Evolutionary conservation across 225 moss, liverwort and hornwort genomes (phyloP).

Genomic region (Bryum argenteum): DNA sequence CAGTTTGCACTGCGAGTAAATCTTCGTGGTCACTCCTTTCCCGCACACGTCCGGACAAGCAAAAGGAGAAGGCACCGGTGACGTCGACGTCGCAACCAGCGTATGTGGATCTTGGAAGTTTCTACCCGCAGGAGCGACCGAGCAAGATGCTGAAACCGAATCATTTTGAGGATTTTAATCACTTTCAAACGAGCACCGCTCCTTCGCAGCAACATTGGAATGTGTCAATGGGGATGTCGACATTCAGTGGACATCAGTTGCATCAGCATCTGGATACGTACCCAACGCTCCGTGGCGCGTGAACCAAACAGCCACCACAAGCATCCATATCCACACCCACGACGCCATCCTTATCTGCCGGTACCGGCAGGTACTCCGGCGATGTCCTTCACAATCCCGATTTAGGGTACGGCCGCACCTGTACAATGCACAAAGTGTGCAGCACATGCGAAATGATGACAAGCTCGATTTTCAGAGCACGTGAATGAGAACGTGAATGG

Average conservation of each 20-base stretch:
- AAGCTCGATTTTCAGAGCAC: too few species aligned
- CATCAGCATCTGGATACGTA: conserved; percentile 60
- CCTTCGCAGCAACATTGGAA: conserved; percentile 33
- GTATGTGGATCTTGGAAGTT: conserved; percentile 56
- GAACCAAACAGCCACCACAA: conserved; percentile 7
- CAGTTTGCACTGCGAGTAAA: conserved; percentile 40
- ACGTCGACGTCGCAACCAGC: conserved; percentile 35
- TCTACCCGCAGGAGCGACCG: conserved; percentile 42
- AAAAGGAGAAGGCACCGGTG: conserved; percentile 29
- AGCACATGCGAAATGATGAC: too few species aligned
- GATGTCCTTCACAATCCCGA: too few species aligned
- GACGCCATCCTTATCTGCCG: conserved; percentile 32
- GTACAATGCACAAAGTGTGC: too few species aligned
- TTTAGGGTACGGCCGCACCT: too few species aligned
- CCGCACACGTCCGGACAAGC: conserved; percentile 47
- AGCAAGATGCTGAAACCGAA: conserved; percentile 59
- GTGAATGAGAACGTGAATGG: too few species aligned
- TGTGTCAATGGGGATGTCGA: conserved; percentile 35
- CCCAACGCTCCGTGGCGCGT: conserved; percentile 23
- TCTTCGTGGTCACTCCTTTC: conserved; percentile 29
- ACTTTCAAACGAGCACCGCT: neutral
- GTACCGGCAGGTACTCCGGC: too few species aligned
- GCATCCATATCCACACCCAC: conserved; percentile 38
- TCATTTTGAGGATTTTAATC: conserved; percentile 52
- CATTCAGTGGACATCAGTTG: conserved; percentile 35